Evolutionary conservation across 208 protist genomes (phyloP), one percentile per base, ranked within the genome.

Genomic region (Leishmania major): DNA sequence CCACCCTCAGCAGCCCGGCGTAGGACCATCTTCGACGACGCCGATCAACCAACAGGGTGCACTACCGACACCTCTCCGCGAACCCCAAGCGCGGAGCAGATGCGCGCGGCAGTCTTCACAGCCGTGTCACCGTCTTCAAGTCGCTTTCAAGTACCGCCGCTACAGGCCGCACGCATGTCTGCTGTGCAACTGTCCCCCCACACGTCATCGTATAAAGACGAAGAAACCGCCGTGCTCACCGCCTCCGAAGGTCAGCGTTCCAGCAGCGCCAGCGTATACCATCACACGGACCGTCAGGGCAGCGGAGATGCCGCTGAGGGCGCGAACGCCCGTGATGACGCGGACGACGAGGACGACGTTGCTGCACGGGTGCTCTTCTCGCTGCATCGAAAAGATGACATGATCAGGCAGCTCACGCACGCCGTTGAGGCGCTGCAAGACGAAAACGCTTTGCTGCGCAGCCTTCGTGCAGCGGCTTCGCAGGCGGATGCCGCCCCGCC

Each of bases 321-420:
- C 37, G 45, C 35, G 51, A 72, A 40, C 31, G 75, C 40, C n/a
- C 53, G 37, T 11, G 37, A 31, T 45, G 75, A 80, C 4, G 80
- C 64, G 15, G 43, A 57, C 2, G 62, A 49, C 6, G 84, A 84
- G 51, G 79, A 74, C 17, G 85, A 86, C 28, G 76, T 89, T 31
- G 83, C 82, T 4, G 71, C 76, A 47, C 82, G 76, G 28, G 79
- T 84, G 25, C 82, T 90, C 19, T 45, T 75, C 22, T 90, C 85
- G 2, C 57, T 90, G 43, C 83, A 81, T 43, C 62, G 76, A 43
- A 90, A 87, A 43, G 87, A 90, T 66, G 57, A 43, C 19, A 5
- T 79, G 15, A 89, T 89, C 47, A 13, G 78, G 15, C 64, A 77
- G 4, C 83, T 89, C 55, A 83, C 76, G 22, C 72, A 35, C 13